A percentile compares a stretch with the other conserved stretches of the same genome.
Evolutionary conservation across 2,329 filamentous ascomycete species (phyloP).

Genomic region (Exophiala xenobiotica): DNA sequence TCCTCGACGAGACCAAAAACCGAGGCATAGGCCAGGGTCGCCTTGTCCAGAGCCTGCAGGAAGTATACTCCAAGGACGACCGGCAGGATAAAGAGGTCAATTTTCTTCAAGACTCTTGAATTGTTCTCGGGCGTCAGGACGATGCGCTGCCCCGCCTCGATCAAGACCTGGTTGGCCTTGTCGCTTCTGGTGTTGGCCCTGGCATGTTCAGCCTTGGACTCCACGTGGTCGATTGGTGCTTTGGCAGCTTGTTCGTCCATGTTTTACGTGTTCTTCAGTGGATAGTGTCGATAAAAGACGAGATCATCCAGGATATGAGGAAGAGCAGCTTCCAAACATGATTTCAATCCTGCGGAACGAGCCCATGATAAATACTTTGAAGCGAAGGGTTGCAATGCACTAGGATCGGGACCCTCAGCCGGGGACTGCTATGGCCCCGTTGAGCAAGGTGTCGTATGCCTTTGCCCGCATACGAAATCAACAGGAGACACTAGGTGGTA

Average conservation of each 20-base stretch:
- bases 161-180: constrained; percentile 52
- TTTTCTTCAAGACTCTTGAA: constrained; percentile 50
- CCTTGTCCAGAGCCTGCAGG: constrained; percentile 63
- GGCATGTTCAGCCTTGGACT: constrained; percentile 10
- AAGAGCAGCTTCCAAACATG: too few species aligned
- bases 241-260: constrained; percentile 18
- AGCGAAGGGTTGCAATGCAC: not conserved
- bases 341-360: too few species aligned
- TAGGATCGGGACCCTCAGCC: not conserved
- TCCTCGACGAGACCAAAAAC: constrained; percentile 63
- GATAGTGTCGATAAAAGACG: too few species aligned
- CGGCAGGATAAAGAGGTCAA: constrained; percentile 53
- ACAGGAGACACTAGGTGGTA: not conserved
- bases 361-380: constrained; percentile 11
- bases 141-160: constrained; percentile 46
- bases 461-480: too few species aligned
- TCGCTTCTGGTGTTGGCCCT: constrained; percentile 36
- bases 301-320: too few species aligned
- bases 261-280: too few species aligned
- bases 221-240: constrained; percentile 18
- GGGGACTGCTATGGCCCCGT: not conserved
- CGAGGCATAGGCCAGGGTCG: constrained; percentile 60
- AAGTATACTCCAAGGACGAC: constrained; percentile 63
- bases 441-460: too few species aligned
- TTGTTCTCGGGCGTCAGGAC: constrained; percentile 55